Base-by-base conservation (phyloP, 768 basidiomycete species). In the Hypholoma sublateritium region DNA sequence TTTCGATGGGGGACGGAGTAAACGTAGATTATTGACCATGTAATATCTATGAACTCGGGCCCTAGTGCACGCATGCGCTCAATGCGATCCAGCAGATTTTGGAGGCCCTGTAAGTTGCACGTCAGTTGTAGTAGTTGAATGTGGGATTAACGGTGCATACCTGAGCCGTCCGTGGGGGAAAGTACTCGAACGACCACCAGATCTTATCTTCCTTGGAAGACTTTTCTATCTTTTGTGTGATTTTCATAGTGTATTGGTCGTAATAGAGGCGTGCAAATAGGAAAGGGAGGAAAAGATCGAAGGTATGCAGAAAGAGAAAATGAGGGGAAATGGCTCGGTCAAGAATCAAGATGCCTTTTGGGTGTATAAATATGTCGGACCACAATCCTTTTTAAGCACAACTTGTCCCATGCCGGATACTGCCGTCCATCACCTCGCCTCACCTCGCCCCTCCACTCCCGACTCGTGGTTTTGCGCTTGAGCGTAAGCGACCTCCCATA, bases 151-250 rank as follows among this genome's bases (percentile, higher is more conserved):
- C 28, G 5, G 55, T 53, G 66, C 72, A 57, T 59, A 93, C 93
- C 85, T 96, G 95, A 49, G 93, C 93, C 34, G 95, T 97, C 61
- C 95, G 80, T 19, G 93, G 95, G 55, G 97, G 96, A 67, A 99
- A 98, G 76, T 95, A 98, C 70, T 99, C 96, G 70, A 99, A 98
- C 36, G 93, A 95, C 95, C 95, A 99, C 90, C 95, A 97, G 58
- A 92, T 76, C 67, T 93, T 86, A 61, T 89, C 87, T 65, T 96
- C 90, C 70, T 89, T 87, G 59, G 84, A 76, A 47, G 91, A 91
- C 71, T 92, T 86, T 61, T 87, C 81, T 44, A 98, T 92, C 78
- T 96, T 98, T 74, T 95, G 85, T 64, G 88, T 93, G 72, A 98
- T 93, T 84, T 90, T 96, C 93, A 97, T 97, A 73, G 55, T 57